Evolutionary conservation across 1,284 basidiomycete genomes (phyloP).

Genomic region (Apiotrichum montevideense): DNA sequence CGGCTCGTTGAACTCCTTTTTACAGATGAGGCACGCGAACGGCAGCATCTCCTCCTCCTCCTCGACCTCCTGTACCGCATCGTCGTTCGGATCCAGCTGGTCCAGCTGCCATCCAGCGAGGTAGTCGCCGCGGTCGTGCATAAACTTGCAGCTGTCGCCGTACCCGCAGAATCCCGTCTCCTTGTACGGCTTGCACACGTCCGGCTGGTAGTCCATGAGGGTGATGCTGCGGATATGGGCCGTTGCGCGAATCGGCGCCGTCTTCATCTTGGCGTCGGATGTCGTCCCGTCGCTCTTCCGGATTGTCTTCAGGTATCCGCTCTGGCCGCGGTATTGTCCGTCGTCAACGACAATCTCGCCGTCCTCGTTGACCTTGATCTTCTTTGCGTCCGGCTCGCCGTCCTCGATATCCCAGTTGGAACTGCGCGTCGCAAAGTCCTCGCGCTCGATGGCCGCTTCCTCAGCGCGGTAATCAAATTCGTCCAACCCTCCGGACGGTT

Average conservation of each 20-base stretch:
- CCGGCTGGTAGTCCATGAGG: conserved; percentile 95
- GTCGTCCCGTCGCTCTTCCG: conserved; percentile 59
- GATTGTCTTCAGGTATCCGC: conserved; percentile 73
- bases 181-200: conserved; percentile 99
- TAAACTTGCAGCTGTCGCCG: conserved; percentile 96
- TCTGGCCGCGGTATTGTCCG: conserved; percentile 80
- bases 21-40: conserved; percentile 94
- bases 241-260: conserved; percentile 71
- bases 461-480: conserved; percentile 54
- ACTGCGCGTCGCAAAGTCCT: conserved; percentile 44
- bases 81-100: conserved; percentile 40
- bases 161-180: conserved; percentile 99
- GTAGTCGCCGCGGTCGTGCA: conserved; percentile 75
- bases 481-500: conserved; percentile 54
- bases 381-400: conserved; percentile 17
- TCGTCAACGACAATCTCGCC: conserved; percentile 56
- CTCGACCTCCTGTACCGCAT: conserved; percentile 54
- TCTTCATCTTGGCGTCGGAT: conserved; percentile 78
- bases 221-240: conserved; percentile 92
- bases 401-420: conserved; percentile 49
- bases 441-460: conserved; percentile 27
- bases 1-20: conserved; percentile 89
- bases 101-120: conserved; percentile 98
- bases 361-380: conserved; percentile 44
- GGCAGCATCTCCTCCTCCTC: conserved; percentile 83